Percentiles rank a stretch among this genome's conserved stretches.
Conservation (phyloP, 2,329 filamentous ascomycete species). For the Raffaelea deltoideospora region DNA sequence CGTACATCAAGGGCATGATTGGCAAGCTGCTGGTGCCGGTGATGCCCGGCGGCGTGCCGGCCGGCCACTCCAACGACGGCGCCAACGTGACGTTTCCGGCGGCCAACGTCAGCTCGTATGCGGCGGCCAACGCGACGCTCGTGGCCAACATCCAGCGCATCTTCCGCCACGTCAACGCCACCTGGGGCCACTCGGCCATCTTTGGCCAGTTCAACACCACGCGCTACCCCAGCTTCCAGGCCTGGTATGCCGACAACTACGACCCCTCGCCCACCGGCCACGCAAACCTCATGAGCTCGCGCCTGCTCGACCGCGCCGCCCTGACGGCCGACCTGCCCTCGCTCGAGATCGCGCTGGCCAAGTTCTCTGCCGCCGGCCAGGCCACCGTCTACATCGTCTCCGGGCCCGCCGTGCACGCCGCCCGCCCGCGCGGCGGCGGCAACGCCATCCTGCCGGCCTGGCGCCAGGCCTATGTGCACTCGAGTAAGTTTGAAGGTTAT, state of each 20-base stretch:
- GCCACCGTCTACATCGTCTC: slow-evolving; percentile 10
- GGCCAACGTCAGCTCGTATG: no score
- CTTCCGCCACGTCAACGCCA: slow-evolving; percentile 9
- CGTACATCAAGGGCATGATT: slow-evolving; percentile 7
- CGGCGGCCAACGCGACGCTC: neutral
- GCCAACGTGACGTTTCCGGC: no score
- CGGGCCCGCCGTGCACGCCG: slow-evolving; percentile 10
- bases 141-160: slow-evolving; percentile 5
- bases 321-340: slow-evolving; percentile 6
- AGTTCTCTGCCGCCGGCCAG: slow-evolving; percentile 7
- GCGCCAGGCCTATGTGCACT: slow-evolving; percentile 9
- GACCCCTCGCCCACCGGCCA: slow-evolving; percentile 9
- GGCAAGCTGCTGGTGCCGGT: slow-evolving; percentile 9
- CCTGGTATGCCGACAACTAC: slow-evolving; percentile 12
- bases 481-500: slow-evolving; percentile 10
- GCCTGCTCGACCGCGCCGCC: slow-evolving; percentile 18
- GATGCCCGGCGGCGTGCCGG: no score
- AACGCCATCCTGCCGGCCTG: slow-evolving; percentile 11
- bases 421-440: slow-evolving; percentile 8
- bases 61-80: neutral
- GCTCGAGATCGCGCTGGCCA: slow-evolving; percentile 7
- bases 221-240: slow-evolving; percentile 18
- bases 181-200: slow-evolving; percentile 15
- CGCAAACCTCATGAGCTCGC: slow-evolving; percentile 10
- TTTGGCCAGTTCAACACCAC: slow-evolving; percentile 10